Base-by-base conservation (phyloP, 1,139 yeast genomes). In the Debaryomyces singareniensis region DNA sequence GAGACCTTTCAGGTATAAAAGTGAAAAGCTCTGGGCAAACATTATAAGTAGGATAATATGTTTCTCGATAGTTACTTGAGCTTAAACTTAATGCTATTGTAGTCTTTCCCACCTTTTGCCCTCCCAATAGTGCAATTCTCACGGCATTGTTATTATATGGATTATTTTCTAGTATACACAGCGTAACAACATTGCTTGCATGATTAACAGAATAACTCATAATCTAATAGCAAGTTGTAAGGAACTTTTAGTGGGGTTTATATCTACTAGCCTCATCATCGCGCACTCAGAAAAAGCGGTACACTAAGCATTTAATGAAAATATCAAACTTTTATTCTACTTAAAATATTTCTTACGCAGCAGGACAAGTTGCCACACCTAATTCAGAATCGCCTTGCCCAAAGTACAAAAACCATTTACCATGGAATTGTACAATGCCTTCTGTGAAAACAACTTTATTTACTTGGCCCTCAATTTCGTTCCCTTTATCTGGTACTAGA, bases 31-130 rank as follows among this genome's bases (percentile, higher is more conserved):
- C 61, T 9, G 85, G 75, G 16, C 61, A 58, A 52, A 61, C 70
- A 47, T 54, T 68, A 16, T 58, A 61, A 2, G 89, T 81, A 2
- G 91, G 91, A 42, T 82, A 81, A 48, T 82, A 77, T 4, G 76
- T 72, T 27, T 70, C 78, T 20, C 65, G 57, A 24, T 70, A 67
- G 28, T 65, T 60, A 11, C 72, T 69, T 28, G 71, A 62, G 15
- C 61, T 48, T 13, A 77, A 43, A 32, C 75, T 64, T 15, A 79
- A 71, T n/a, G 71, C 62, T 14, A 67, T 53, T 2, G 74, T 59
- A 2, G 76, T 65, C 43, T 72, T 72, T 6, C 78, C 78, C 2
- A 68, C 61, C 33, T 57, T 60, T 9, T 70, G 60, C 1, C 72
- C 79, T 0, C 85, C 85, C 4, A 77, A 44, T 7, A 77, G 53